These are phyloP conservation scores for Polytolypa hystricis DNA, from an alignment of 2,329 filamentous ascomycete genomes.

Conservation along the genomic window DNA sequence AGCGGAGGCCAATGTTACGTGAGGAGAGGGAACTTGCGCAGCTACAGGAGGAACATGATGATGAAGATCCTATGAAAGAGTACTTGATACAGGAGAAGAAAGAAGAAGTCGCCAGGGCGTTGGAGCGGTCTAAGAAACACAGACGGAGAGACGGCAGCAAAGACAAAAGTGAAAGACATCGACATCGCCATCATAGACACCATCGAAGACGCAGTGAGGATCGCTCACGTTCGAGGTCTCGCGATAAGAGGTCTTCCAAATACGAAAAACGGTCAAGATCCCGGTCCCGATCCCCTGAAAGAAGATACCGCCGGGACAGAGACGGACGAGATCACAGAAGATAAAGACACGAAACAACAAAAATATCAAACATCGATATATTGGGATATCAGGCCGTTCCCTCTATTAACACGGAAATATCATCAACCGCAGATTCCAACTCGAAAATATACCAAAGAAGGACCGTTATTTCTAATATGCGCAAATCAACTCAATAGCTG, in stretches of 20 bases:
- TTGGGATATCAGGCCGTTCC: too few relatives aligned
- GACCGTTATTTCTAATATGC: too few relatives aligned
- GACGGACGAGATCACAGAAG: too few relatives aligned
- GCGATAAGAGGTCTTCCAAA: constrained; percentile 17
- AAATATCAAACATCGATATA: too few relatives aligned
- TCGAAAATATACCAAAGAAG: too few relatives aligned
- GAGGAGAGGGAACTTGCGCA: constrained; percentile 72
- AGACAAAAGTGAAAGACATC: constrained; percentile 29
- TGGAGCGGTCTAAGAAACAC: constrained; percentile 35
- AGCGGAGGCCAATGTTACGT: constrained; percentile 53
- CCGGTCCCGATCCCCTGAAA: constrained; percentile 9
- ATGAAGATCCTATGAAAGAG: constrained; percentile 95
- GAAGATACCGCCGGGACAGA: constrained; percentile 17
- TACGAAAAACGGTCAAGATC: constrained; percentile 20
- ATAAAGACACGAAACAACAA: too few relatives aligned
- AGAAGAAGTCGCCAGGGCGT: constrained; percentile 67
- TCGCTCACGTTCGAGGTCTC: constrained; percentile 21
- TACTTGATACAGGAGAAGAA: constrained; percentile 86
- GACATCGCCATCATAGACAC: constrained; percentile 37
- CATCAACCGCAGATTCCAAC: too few relatives aligned
- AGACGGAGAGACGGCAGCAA: constrained; percentile 33
- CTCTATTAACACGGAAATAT: too few relatives aligned
- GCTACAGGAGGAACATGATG: constrained; percentile 70
- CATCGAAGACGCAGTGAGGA: constrained; percentile 23
- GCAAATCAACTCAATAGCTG: too few relatives aligned